phyloP scores from a whole-genome alignment of 495 filamentous ascomycete genomes.

The Platismatia glauca region DNA sequence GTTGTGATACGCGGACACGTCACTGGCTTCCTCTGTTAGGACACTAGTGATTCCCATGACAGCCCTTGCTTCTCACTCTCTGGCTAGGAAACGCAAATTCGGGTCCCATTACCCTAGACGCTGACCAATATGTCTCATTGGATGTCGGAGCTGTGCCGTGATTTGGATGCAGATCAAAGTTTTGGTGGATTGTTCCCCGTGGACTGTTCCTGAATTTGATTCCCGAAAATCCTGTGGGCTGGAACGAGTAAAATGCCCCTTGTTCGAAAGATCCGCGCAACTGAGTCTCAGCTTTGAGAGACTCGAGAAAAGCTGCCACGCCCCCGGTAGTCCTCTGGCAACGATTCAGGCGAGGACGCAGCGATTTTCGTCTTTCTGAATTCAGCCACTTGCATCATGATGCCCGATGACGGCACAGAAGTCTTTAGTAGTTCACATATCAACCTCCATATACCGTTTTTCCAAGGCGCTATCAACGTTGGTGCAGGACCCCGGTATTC shows the following conservation, averaged over 20 bases:
- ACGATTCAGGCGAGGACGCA: background rate
- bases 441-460: background rate
- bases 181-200: background rate
- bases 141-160: conserved; percentile 1
- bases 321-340: background rate
- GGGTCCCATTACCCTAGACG: background rate
- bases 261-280: conserved; percentile 9
- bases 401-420: background rate
- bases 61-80: background rate
- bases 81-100: background rate
- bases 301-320: background rate
- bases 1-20: conserved; percentile 5
- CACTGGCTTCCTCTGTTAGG: background rate
- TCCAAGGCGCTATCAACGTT: conserved; percentile 7
- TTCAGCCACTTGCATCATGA: conserved; percentile 13
- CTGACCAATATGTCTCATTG: background rate
- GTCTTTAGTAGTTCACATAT: background rate
- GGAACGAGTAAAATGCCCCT: conserved; percentile 1
- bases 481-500: background rate
- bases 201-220: background rate
- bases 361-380: background rate
- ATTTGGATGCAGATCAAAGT: conserved; percentile 6
- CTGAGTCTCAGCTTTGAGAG: background rate
- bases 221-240: background rate
- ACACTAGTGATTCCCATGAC: background rate